A percentile compares a stretch with the other conserved stretches of the same genome.
These are phyloP conservation scores for Pythium brachiatum DNA, from an alignment of 352 stramenopile genomes.

Conservation along the genomic window DNA sequence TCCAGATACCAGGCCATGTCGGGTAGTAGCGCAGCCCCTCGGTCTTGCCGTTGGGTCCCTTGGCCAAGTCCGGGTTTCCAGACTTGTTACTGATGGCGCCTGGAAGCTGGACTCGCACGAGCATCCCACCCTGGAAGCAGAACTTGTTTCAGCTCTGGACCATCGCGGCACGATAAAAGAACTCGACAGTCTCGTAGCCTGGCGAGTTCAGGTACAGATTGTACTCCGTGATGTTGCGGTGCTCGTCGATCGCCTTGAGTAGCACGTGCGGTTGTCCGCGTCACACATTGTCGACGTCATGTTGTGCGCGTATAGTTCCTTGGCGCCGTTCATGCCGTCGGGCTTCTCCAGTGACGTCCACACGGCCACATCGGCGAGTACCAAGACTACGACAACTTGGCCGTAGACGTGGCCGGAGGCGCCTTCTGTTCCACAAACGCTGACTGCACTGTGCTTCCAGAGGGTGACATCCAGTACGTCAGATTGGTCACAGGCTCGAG, in stretches of 20 bases:
- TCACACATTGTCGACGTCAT: slow-evolving; percentile 68
- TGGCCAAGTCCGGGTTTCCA: slow-evolving; percentile 32
- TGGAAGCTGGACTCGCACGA: slow-evolving; percentile 81
- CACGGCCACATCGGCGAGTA: slow-evolving; percentile 59
- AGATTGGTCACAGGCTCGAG: too few relatives aligned
- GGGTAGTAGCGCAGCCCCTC: slow-evolving; percentile 30
- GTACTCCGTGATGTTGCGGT: slow-evolving; percentile 49
- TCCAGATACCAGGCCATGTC: slow-evolving; percentile 88
- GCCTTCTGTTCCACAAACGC: slow-evolving; percentile 50
- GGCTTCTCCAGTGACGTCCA: slow-evolving; percentile 96
- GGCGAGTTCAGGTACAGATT: slow-evolving; percentile 56
- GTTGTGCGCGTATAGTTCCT: slow-evolving; percentile 91
- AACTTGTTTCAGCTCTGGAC: slow-evolving; percentile 93
- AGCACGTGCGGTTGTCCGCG: slow-evolving; percentile 42
- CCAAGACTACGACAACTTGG: slow-evolving; percentile 48
- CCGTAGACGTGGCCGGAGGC: slow-evolving; percentile 31
- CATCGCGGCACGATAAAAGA: slow-evolving; percentile 67
- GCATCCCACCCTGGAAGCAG: slow-evolving; percentile 91
- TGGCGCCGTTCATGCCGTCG: slow-evolving; percentile 89
- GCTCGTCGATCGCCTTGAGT: slow-evolving; percentile 49
- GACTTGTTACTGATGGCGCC: slow-evolving; percentile 53
- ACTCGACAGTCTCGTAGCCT: slow-evolving; percentile 41
- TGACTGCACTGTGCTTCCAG: slow-evolving; percentile 48
- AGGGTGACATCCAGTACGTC: too few relatives aligned
- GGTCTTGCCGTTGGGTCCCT: slow-evolving; percentile 22